Conservation (phyloP, 164 flowering plant genomes). For the Dillenia suffruticosa region DNA sequence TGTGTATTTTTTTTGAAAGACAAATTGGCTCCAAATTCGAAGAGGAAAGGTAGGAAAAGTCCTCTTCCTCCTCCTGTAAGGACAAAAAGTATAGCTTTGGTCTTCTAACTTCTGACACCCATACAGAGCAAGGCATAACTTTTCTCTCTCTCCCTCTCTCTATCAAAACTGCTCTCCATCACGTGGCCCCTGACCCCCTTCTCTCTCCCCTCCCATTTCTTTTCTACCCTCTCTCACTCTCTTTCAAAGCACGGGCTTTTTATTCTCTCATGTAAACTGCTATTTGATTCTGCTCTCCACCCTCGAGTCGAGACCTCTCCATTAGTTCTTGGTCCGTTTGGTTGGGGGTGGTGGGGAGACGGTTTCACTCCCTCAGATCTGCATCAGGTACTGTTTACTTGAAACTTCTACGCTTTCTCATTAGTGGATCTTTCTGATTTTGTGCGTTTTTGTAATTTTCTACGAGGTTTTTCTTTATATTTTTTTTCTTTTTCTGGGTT, state of each 20-base stretch:
- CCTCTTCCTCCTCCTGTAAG: too few relatives aligned
- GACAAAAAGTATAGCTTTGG: too few relatives aligned
- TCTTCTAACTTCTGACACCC: too few relatives aligned
- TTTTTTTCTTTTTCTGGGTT: neutral
- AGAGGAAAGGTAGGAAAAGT: too few relatives aligned
- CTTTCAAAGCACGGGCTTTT: conserved; percentile 5
- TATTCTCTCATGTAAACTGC: neutral
- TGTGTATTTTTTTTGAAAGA: too few relatives aligned
- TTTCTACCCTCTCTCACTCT: neutral
- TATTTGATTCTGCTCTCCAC: neutral
- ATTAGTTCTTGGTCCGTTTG: neutral
- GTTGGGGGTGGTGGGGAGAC: conserved; percentile 2
- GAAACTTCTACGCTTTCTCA: neutral
- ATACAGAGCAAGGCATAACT: too few relatives aligned
- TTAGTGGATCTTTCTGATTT: conserved; percentile 2
- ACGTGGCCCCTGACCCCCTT: conserved; percentile 22
- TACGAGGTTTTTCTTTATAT: neutral
- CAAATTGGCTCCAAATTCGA: too few relatives aligned
- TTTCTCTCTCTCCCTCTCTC: neutral
- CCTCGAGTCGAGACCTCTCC: neutral
- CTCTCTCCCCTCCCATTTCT: conserved; percentile 10
- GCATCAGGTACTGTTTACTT: neutral
- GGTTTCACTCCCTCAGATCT: conserved; percentile 16
- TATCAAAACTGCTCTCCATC: conserved; percentile 3
- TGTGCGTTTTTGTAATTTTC: neutral